Evolutionary conservation across 208 protist genomes (phyloP).

Genomic region (Endotrypanum monterogeii): DNA sequence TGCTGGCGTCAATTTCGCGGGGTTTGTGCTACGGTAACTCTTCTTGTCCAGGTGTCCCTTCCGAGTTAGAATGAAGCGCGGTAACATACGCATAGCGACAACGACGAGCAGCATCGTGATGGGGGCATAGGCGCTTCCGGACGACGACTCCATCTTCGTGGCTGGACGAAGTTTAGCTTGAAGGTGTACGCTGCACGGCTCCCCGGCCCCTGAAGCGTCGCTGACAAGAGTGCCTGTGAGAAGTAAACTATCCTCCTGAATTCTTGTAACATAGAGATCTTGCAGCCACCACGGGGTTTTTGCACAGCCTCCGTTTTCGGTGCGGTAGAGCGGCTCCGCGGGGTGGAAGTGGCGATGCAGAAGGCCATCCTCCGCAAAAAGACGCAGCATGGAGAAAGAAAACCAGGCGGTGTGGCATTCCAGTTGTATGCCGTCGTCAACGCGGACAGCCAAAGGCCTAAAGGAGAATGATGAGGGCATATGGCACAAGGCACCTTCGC

Average conservation of each 20-base stretch:
- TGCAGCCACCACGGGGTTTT: conserved; percentile 21
- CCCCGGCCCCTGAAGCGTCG: neutral
- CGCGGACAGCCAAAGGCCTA: neutral
- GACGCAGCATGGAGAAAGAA: neutral
- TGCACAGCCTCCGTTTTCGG: conserved; percentile 22
- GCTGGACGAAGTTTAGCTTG: conserved; percentile 24
- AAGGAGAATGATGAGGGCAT: neutral
- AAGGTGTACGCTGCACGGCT: conserved; percentile 35
- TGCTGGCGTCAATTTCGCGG: conserved; percentile 27
- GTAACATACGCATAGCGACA: conserved; percentile 37
- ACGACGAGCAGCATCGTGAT: conserved; percentile 44
- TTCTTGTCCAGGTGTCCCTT: conserved; percentile 28
- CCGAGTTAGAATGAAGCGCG: conserved; percentile 40
- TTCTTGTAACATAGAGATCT: conserved; percentile 24
- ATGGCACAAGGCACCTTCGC: conserved; percentile 16
- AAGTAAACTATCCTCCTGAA: conserved; percentile 20
- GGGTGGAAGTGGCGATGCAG: conserved; percentile 18
- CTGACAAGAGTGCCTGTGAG: conserved; percentile 20
- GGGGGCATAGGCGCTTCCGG: conserved; percentile 5
- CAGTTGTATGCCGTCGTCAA: conserved; percentile 6
- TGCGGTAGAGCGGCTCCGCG: conserved; percentile 24
- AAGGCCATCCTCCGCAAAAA: conserved; percentile 1
- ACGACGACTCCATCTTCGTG: neutral
- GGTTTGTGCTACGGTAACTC: conserved; percentile 22
- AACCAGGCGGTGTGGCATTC: conserved; percentile 10